Percentiles rank a stretch among this genome's conserved stretches.
These are phyloP conservation scores for Cornus suecica DNA, from an alignment of 148 eudicot species.

Conservation along the genomic window DNA sequence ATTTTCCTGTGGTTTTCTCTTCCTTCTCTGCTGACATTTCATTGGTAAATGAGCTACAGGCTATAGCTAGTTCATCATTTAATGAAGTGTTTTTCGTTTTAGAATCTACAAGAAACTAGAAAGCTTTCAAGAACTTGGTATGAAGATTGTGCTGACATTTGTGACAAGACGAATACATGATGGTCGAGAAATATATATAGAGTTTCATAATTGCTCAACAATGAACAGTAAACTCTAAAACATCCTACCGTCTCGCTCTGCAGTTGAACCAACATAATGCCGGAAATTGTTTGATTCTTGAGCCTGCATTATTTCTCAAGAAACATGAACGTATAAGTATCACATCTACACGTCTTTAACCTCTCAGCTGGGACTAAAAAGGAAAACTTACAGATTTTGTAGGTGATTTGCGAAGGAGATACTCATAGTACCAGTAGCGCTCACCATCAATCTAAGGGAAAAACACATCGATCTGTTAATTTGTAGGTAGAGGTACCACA, in stretches of 20 bases:
- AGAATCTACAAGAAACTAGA: neutral
- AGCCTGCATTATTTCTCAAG: conserved; percentile 39
- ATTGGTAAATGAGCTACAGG: neutral
- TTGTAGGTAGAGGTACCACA: neutral
- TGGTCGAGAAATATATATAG: neutral
- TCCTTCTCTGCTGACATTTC: neutral
- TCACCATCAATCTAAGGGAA: conserved; percentile 74
- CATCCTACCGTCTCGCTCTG: conserved; percentile 87
- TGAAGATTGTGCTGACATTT: neutral
- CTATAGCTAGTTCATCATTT: neutral
- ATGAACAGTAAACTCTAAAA: neutral
- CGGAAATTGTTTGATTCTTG: conserved; percentile 62
- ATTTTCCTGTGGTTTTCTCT: neutral
- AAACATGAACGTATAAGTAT: neutral
- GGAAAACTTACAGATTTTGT: conserved; percentile 62
- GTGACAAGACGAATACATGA: neutral
- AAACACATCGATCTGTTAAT: neutral
- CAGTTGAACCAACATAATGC: conserved; percentile 78
- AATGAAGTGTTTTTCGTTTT: neutral
- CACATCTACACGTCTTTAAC: neutral
- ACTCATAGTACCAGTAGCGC: conserved; percentile 88
- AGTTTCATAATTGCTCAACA: neutral
- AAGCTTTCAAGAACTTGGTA: neutral
- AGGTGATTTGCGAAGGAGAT: conserved; percentile 92
- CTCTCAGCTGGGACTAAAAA: neutral